Base-by-base conservation (phyloP, 176 grass and related monocot genomes). In the Eleusine coracana region DNA sequence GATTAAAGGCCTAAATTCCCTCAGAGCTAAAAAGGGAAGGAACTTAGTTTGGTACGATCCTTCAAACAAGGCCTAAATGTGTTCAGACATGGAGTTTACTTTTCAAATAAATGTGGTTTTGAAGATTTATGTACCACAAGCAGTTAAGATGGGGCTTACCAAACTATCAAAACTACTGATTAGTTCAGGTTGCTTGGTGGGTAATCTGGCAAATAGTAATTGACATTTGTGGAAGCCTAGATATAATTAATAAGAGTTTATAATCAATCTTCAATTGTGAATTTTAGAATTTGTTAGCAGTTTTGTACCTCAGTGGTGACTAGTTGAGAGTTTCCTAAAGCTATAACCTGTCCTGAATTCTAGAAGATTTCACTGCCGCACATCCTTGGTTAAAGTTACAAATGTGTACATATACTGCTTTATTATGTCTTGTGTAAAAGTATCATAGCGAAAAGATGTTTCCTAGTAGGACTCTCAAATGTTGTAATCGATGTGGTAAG, bases 361-460 rank as follows among this genome's bases (percentile, higher is more conserved):
- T 66, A 31, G 46, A 37, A 76, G 67, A 76, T 67, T 29, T 3
- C 50, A 66, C 15, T 54, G 15, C 81, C 16, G 15, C 16, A 28
- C 10, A 71, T 71, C 36, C 50, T 75, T 79, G 20, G 34, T 79
- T 72, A 55, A 79, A 50, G 29, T 76, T 31, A 65, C 17, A 64
- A 86, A 73, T 64, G 10, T 78, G 66, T 23, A 73, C 25, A 48
- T 40, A 52, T 40, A 15, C 23, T 60, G 66, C 66, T 66, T 59
- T 54, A 63, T 23, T 34, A 34, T 34, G 17, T 41, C 7, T 23
- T 74, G 70, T 52, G 31, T 15, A 66, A 52, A 34, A 25, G 61
- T 10, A 5, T 34, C 59, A 41, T 73, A 73, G 41, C 73, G 58
- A 74, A 38, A 52, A 48, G 49, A n/a, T 31, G 21, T 40, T 75